These are phyloP conservation scores for Lithohypha guttulata DNA, from an alignment of 2,329 filamentous ascomycete species.

Conservation along the genomic window DNA sequence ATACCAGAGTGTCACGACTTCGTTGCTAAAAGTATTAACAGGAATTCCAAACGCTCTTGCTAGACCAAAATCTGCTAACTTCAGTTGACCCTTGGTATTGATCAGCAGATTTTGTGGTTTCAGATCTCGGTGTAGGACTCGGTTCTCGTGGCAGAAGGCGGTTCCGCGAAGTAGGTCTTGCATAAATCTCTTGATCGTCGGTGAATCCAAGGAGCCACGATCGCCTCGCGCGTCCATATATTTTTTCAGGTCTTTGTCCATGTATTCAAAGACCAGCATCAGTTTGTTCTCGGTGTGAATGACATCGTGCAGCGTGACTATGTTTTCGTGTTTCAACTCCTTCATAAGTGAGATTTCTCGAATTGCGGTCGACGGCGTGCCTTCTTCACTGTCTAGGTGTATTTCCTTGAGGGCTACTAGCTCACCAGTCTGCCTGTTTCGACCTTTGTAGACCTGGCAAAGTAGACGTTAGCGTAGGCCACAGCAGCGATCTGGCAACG, in stretches of 20 bases:
- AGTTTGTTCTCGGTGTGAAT: constrained; percentile 99
- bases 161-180: constrained; percentile 92
- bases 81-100: constrained; percentile 74
- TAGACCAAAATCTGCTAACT: constrained; percentile 81
- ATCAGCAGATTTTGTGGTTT: constrained; percentile 89
- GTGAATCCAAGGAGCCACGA: constrained; percentile 74
- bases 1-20: constrained; percentile 92
- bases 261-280: constrained; percentile 98
- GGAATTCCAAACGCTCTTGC: constrained; percentile 86
- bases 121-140: constrained; percentile 90
- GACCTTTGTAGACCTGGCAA: constrained; percentile 89
- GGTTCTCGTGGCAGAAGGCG: constrained; percentile 95
- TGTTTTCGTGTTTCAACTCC: constrained; percentile 97
- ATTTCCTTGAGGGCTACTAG: constrained; percentile 97
- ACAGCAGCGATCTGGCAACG: too few relatives aligned
- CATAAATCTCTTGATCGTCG: constrained; percentile 98
- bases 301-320: constrained; percentile 93
- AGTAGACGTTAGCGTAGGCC: too few relatives aligned
- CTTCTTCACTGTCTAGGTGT: constrained; percentile 95
- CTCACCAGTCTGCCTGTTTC: constrained; percentile 92
- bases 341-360: constrained; percentile 99
- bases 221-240: constrained; percentile 96
- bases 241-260: constrained; percentile 97
- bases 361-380: constrained; percentile 92
- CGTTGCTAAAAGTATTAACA: constrained; percentile 82